phyloP scores from a whole-genome alignment of 495 filamentous ascomycete species.

The Penicillium salamii region DNA sequence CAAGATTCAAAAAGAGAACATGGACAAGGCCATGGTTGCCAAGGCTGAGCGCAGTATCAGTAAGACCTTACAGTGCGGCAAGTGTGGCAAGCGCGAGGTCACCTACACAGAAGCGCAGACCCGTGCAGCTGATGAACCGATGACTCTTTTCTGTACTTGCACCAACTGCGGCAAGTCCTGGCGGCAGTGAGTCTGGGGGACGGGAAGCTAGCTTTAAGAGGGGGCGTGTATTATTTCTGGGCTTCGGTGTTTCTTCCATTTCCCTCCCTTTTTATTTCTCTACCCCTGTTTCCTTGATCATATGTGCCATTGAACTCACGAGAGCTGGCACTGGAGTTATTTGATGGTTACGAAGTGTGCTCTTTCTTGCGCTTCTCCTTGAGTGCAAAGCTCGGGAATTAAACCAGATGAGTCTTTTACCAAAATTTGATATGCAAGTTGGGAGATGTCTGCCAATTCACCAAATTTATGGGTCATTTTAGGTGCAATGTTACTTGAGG shows the following conservation, averaged over 20 bases:
- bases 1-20: conserved; percentile 79
- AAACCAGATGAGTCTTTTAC: not conserved
- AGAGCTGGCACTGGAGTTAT: conserved; percentile 15
- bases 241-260: conserved; percentile 12
- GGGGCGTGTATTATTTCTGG: conserved; percentile 19
- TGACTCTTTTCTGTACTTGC: conserved; percentile 48
- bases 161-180: conserved; percentile 51
- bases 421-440: conserved; percentile 3
- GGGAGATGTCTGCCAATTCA: no score
- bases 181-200: conserved; percentile 34
- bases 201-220: not conserved
- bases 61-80: conserved; percentile 78
- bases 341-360: not conserved
- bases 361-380: not conserved
- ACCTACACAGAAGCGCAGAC: conserved; percentile 96
- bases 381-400: not conserved
- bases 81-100: conserved; percentile 89
- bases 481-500: no score
- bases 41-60: conserved; percentile 74
- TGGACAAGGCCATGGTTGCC: conserved; percentile 71
- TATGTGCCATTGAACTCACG: conserved; percentile 1
- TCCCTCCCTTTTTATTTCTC: conserved; percentile 6
- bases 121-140: conserved; percentile 77
- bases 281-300: not conserved
- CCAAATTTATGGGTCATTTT: no score